phyloP scores from a whole-genome alignment of 129 eudicot genomes.

The Artemisia argyi region DNA sequence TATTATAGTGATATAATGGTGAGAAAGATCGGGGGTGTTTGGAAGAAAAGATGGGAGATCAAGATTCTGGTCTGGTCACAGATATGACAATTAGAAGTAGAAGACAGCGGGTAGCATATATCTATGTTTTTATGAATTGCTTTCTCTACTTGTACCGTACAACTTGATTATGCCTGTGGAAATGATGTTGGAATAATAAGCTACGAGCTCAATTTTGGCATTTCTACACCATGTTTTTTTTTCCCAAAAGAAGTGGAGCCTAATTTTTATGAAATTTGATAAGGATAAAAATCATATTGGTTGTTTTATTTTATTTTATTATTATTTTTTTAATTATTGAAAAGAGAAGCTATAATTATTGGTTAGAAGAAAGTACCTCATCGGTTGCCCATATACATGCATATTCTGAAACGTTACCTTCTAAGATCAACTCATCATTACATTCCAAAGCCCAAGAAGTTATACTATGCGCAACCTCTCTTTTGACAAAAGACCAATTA shows the following conservation, averaged over 20 bases:
- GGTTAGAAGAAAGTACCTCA: no score
- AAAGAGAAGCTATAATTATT: no score
- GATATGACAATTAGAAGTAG: constrained; percentile 11
- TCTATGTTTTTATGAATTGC: background rate
- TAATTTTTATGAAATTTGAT: no score
- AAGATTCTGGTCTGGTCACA: constrained; percentile 26
- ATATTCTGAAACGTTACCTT: no score
- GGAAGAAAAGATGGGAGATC: constrained; percentile 17
- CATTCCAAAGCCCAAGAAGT: no score
- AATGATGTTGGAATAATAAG: background rate
- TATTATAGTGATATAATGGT: background rate
- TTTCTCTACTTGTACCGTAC: constrained; percentile 20
- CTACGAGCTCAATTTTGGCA: constrained; percentile 2
- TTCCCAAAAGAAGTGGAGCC: background rate
- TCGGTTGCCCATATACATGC: no score
- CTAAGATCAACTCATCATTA: no score
- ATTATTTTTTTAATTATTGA: no score
- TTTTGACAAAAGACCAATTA: no score
- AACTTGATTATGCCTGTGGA: background rate
- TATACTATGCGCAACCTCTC: no score
- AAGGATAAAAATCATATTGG: no score
- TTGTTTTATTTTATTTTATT: no score
- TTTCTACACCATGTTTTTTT: background rate
- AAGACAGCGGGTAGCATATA: constrained; percentile 34
- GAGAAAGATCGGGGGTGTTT: constrained; percentile 17